Percentiles rank a stretch among this genome's conserved stretches.
phyloP scores from a whole-genome alignment of 768 basidiomycete species.

The Mycena filopes region DNA sequence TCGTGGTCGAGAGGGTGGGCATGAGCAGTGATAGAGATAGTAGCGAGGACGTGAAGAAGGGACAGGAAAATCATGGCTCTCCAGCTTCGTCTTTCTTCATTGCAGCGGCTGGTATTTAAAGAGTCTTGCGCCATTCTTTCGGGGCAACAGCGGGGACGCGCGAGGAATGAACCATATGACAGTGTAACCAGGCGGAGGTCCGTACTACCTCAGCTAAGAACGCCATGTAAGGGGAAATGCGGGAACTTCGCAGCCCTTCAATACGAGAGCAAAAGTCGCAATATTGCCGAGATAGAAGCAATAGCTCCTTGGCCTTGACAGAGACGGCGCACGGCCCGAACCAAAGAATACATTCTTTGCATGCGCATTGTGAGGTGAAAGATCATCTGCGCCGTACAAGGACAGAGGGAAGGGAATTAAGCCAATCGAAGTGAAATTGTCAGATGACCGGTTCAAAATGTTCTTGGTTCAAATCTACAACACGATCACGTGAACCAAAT shows the following conservation, averaged over 20 bases:
- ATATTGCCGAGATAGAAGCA: conserved; percentile 24
- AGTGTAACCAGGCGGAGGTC: neutral
- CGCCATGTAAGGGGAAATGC: conserved; percentile 15
- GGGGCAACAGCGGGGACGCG: neutral
- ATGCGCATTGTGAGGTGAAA: neutral
- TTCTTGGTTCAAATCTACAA: too few species aligned
- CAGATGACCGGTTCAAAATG: conserved; percentile 3
- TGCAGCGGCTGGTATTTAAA: neutral
- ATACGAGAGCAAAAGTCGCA: conserved; percentile 1
- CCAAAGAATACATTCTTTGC: neutral
- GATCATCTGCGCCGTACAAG: conserved; percentile 8
- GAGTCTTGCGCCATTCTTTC: neutral
- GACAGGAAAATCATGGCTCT: conserved; percentile 6
- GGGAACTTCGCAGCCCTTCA: conserved; percentile 6
- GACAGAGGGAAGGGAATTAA: conserved; percentile 13
- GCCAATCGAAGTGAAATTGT: conserved; percentile 12
- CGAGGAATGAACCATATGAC: conserved; percentile 23
- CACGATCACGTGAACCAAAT: conserved; percentile 22
- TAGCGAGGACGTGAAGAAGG: conserved; percentile 15
- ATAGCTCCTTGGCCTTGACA: neutral
- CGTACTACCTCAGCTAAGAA: neutral
- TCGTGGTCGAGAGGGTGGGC: conserved; percentile 11
- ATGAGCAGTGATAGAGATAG: neutral
- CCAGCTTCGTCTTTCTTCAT: neutral
- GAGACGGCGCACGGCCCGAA: conserved; percentile 1